Evolutionary conservation across 176 grass and related monocot species (phyloP), one percentile per base, ranked within the genome.

Genomic region (Urochloa ruziziensis): DNA sequence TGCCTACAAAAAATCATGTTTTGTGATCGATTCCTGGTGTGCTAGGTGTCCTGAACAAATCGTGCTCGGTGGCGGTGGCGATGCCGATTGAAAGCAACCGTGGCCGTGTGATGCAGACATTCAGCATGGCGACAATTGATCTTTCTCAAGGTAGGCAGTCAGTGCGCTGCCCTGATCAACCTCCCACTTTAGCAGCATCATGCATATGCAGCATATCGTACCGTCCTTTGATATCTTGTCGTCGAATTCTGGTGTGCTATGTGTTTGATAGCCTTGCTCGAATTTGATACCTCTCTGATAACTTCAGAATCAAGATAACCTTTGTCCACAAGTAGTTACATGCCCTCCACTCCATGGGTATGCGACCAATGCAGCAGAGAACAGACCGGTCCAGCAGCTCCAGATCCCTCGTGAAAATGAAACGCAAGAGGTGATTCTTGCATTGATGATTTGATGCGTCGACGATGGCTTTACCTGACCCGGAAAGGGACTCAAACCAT

Each of bases 71-170:
- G 63, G 67, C 21, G 29, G 36, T 67, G 68, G 27, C 4, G 75
- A 89, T 60, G 87, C 30, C 1, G 49, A 84, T 27, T 49, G 76
- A 74, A 84, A 75, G 76, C 59, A 24, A 49, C 48, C 28, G 17
- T 75, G 47, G 24, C 76, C 42, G 69, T 69, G 49, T 2, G 62
- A 80, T 75, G 82, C 14, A 5, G 82, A 85, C 62, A 81, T 75
- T 49, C 34, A 68, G 67, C 54, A 46, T 15, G 11, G 2, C 5
- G 49, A 18, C 40, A 66, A 48, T 18, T 40, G 56, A 59, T 80
- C 59, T 59, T 74, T 70, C 57, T 27, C 62, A 84, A 49, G 81
- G 81, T 89, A 84, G 87, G 87, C 75, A 80, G 17, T n/a, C 28
- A 57, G 58, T 40, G 21, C 59, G 66, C 62, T 67, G 67, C 24